phyloP scores from a whole-genome alignment of 805 yeast species.

The Candida anglica region DNA sequence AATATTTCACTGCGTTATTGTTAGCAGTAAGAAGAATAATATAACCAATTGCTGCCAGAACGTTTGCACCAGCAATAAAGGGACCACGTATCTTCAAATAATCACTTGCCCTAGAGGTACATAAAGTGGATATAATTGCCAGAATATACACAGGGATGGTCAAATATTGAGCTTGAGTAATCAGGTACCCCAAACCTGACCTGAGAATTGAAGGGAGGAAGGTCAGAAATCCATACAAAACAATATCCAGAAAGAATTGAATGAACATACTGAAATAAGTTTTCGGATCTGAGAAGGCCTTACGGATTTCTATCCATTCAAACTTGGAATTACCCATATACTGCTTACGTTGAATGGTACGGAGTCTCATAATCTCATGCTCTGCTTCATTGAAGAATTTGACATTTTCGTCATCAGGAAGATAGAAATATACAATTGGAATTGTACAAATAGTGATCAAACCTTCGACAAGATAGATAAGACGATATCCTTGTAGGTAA shows the following conservation, averaged over 20 bases:
- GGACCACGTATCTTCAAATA: conserved; percentile 25
- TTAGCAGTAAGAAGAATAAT: conserved; percentile 22
- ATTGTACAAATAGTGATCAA: conserved; percentile 39
- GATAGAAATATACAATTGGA: conserved; percentile 24
- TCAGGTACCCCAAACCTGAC: conserved; percentile 22
- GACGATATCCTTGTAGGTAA: conserved; percentile 44
- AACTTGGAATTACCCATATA: conserved; percentile 28
- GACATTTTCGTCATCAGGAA: conserved; percentile 39
- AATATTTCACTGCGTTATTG: conserved; percentile 28
- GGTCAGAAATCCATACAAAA: conserved; percentile 39
- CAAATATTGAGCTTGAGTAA: conserved; percentile 32
- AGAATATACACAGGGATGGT: conserved; percentile 36
- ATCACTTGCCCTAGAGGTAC: conserved; percentile 23
- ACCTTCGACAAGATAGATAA: conserved; percentile 48
- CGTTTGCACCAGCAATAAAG: conserved; percentile 19
- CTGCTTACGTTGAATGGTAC: conserved; percentile 31
- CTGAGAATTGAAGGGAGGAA: conserved; percentile 38
- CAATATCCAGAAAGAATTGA: conserved; percentile 42
- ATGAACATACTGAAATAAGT: conserved; percentile 29
- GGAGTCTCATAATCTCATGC: conserved; percentile 26
- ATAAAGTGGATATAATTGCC: conserved; percentile 22
- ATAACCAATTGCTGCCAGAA: conserved; percentile 28
- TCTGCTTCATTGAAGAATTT: conserved; percentile 37
- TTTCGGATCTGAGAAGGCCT: conserved; percentile 34
- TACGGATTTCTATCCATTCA: conserved; percentile 23